These are phyloP conservation scores for Aspergillus quadrilineatus DNA, from an alignment of 2,329 filamentous ascomycete species.

Conservation along the genomic window DNA sequence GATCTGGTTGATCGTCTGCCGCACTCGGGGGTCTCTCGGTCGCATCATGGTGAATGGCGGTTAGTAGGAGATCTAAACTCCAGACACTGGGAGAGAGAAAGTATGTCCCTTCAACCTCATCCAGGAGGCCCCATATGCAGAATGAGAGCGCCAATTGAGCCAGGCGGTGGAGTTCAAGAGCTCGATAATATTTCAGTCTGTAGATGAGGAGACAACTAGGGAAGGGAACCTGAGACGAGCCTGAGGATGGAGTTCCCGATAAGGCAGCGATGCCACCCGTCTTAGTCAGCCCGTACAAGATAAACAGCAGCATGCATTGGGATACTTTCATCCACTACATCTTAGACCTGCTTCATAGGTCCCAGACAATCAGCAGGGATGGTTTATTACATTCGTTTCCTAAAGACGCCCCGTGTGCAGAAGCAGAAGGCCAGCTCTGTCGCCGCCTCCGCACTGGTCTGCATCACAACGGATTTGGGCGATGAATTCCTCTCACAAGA, in stretches of 20 bases:
- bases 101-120: conserved; percentile 11
- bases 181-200: conserved; percentile 1
- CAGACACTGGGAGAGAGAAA: background rate
- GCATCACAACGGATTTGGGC: conserved; percentile 68
- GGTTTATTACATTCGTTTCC: conserved; percentile 65
- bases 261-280: conserved; percentile 27
- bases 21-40: conserved; percentile 76
- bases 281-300: conserved; percentile 31
- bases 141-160: background rate
- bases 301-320: background rate
- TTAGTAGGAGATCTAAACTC: conserved; percentile 34
- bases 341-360: background rate
- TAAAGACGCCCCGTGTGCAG: conserved; percentile 58
- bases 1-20: conserved; percentile 90
- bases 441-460: conserved; percentile 55
- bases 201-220: conserved; percentile 6
- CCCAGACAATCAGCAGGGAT: conserved; percentile 32
- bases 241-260: conserved; percentile 16
- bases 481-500: conserved; percentile 59
- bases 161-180: background rate
- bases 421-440: conserved; percentile 44
- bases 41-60: conserved; percentile 53
- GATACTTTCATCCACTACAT: background rate
- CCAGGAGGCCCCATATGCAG: conserved; percentile 17
- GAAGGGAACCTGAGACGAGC: conserved; percentile 5